Base-by-base conservation (phyloP, 108 stramenopile genomes). In the Epipyxis sp. region DNA sequence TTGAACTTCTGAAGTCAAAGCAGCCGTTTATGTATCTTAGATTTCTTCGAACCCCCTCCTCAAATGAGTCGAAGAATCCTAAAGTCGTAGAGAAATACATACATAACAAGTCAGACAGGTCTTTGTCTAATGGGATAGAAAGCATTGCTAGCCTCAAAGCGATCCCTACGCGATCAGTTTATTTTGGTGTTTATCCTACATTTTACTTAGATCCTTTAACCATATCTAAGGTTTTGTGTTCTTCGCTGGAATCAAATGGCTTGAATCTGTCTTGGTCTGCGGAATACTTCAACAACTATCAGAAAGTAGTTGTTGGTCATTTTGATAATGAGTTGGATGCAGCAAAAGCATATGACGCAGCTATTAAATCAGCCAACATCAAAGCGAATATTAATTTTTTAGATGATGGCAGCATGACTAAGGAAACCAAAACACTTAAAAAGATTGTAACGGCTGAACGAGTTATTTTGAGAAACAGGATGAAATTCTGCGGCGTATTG, bases 271-370 rank as follows among this genome's bases (percentile, higher is more conserved):
- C 3, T 6, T 65, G 61, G 61, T 10, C 10, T 35, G 27, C 61
- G 30, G 20, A 3, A 10, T 65, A 35, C 34, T 65, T 13, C 25
- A 16, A 32, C 20, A 32, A 25, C 34, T 25, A 65, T 37, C 35
- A 32, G 25, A 10, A 13, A 25, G 61, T 65, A 32, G 27, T 13
- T 13, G 61, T 65, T 37, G 44, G 71, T 27, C 44, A 6, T 42
- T 74, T 74, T 37, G 71, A 74, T 54, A 29, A 29, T 6, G 71
- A 74, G 43, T 37, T 43, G 43, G 71, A 35, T 34, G 71, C 71
- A 34, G 71, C 71, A 74, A 37, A 74, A 25, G 71, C 71, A 13
- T 74, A 74, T 37, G 71, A 74, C 43, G 71, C 50, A 13, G 71
- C 71, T 29, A 57, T 57, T 37, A 6, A 10, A 35, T 29, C 61